Evolutionary conservation across 495 filamentous ascomycete genomes (phyloP).

Genomic region (Antarctomyces pellizariae): DNA sequence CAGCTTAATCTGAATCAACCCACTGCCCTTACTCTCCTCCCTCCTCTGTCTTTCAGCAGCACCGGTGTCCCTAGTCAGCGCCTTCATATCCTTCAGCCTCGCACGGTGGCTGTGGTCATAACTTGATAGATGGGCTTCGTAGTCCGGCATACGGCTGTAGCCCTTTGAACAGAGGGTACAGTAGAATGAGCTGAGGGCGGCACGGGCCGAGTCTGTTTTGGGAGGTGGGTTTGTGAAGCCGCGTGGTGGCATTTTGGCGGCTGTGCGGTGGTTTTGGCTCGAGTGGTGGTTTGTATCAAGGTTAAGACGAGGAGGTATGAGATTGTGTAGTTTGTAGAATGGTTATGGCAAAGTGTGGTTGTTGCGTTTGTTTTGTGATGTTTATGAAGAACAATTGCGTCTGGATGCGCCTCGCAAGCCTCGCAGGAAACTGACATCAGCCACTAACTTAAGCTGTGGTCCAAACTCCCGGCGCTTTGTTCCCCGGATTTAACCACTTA

Average conservation of each 20-base stretch:
- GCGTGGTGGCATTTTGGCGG: slow-evolving; percentile 18
- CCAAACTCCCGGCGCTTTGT: too few relatives aligned
- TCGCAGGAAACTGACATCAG: too few relatives aligned
- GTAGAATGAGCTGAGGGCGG: slow-evolving; percentile 74
- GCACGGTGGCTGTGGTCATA: slow-evolving; percentile 52
- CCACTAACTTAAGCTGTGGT: too few relatives aligned
- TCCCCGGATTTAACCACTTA: too few relatives aligned
- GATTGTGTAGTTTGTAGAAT: background rate
- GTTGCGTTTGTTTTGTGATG: too few relatives aligned
- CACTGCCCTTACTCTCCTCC: slow-evolving; percentile 40
- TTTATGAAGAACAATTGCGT: too few relatives aligned
- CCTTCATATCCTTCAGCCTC: slow-evolving; percentile 42
- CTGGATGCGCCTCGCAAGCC: too few relatives aligned
- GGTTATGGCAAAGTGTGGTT: too few relatives aligned
- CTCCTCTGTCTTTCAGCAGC: slow-evolving; percentile 36
- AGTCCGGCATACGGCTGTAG: slow-evolving; percentile 47
- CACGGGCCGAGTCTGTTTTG: slow-evolving; percentile 66
- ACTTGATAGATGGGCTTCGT: slow-evolving; percentile 41
- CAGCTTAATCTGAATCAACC: slow-evolving; percentile 33
- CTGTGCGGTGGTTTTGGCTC: background rate
- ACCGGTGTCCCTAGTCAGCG: slow-evolving; percentile 33
- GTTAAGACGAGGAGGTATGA: background rate
- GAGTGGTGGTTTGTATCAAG: too few relatives aligned
- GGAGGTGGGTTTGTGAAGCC: slow-evolving; percentile 23
- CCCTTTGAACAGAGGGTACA: slow-evolving; percentile 48